A percentile compares a stretch with the other conserved stretches of the same genome.
Evolutionary conservation across 345 rosid species (phyloP).

Genomic region (Pelargonium nanum): DNA sequence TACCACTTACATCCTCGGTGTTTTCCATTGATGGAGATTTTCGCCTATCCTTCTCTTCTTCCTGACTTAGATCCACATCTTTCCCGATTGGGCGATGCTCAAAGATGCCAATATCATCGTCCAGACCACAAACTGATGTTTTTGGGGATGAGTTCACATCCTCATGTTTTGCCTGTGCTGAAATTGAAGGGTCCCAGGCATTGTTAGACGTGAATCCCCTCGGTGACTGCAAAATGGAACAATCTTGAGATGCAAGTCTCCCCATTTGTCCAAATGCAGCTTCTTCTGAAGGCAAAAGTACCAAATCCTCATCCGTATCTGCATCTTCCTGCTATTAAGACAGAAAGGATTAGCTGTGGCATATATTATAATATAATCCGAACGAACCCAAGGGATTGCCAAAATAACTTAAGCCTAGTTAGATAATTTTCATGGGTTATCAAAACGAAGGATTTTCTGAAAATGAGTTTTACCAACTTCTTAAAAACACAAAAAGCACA

Average conservation of each 20-base stretch:
- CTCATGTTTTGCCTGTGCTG: slow-evolving; percentile 29
- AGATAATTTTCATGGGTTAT: neutral
- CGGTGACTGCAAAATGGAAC: slow-evolving; percentile 18
- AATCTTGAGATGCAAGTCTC: slow-evolving; percentile 27
- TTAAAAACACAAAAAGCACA: no score
- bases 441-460: neutral
- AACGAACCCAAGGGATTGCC: neutral
- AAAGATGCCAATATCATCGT: slow-evolving; percentile 50
- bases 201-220: slow-evolving; percentile 28
- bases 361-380: neutral
- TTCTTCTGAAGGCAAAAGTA: slow-evolving; percentile 44
- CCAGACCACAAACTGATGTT: slow-evolving; percentile 27
- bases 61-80: slow-evolving; percentile 11
- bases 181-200: slow-evolving; percentile 51
- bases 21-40: slow-evolving; percentile 20
- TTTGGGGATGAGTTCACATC: slow-evolving; percentile 25
- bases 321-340: slow-evolving; percentile 38
- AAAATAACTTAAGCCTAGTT: neutral
- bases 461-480: neutral
- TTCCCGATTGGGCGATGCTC: slow-evolving; percentile 22
- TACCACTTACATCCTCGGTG: slow-evolving; percentile 8
- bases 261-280: slow-evolving; percentile 33
- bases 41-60: slow-evolving; percentile 15
- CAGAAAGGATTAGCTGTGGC: slow-evolving; percentile 1
- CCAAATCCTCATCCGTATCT: slow-evolving; percentile 40